Evolutionary conservation across 805 yeast genomes (phyloP), one percentile per base, ranked within the genome.

Genomic region (Lipomyces starkeyi): DNA sequence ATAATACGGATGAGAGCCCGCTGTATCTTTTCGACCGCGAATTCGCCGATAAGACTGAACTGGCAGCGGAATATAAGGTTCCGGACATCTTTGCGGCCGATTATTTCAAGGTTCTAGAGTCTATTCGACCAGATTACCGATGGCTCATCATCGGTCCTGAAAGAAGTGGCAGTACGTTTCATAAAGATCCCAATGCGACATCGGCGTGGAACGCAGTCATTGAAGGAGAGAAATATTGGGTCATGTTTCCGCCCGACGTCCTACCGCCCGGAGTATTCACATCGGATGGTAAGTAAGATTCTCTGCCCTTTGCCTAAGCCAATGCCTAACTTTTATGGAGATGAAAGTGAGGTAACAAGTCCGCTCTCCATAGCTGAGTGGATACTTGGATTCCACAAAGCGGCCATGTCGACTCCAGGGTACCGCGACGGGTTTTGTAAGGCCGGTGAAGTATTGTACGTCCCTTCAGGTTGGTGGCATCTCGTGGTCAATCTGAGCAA

Each of bases 381-480:
- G 97, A 89, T 91, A 1, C 77, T 90, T 9, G 97, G 97, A 0
- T 93, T 90, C 73, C 91, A 87, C 81, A 86, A 88, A 70, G 95
- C 89, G 75, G 83, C 88, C 20, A 49, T 55, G 3, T 78, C 86
- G 22, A 64, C 68, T 7, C 72, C 76, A 55, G 82, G 83, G 27
- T 88, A 91, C 73, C 75, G 82, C 25, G 86, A 93, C 25, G 95
- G 91, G 0, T 81, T 93, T 14, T 90, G 96, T 0, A 87, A 86
- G 71, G 89, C 92, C 0, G 94, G 93, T 5, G 96, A 93, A 76
- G 89, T 92, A 68, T 85, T 92, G 83, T 87, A 90, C 76, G 98
- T 93, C 7, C 98, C 98, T 2, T 84, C 93, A n/a, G 96, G 97
- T 0, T 93, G 98, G 98, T 93, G 98, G 98, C 98, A 93, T 81